Base-by-base conservation (phyloP, 2,329 filamentous ascomycete genomes). In the Endoconidiophora laricicola region DNA sequence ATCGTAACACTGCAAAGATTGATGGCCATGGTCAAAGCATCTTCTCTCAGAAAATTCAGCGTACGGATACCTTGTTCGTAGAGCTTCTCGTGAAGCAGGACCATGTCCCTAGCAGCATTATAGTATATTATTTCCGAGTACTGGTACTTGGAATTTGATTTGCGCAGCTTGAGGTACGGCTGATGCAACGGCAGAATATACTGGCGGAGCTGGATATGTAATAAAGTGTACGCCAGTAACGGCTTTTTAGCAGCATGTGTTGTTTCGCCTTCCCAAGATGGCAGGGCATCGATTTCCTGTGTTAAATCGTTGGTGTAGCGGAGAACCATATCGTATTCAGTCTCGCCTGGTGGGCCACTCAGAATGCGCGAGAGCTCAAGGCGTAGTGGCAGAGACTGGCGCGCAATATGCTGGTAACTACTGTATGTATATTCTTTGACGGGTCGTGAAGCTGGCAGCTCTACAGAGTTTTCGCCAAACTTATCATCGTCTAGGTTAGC, bases 111-210 rank as follows among this genome's bases (percentile, higher is more conserved):
- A 1, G 75, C 74, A 0, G 74, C 73, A 50, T 75, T 78, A 61
- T 78, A 78, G 65, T 78, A 79, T 44, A 78, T 71, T 52, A 77
- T 74, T 56, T 79, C 75, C 1, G 75, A 77, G 57, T 75, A 74
- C 56, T 78, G 75, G 58, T 77, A 78, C 56, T 75, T 75, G 50
- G 74, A 74, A 60, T 77, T 75, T 54, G 69, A 66, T 61, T 73
- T 73, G 56, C 74, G 70, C 48, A 77, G 67, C 57, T 75, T 76
- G 26, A 79, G 65, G 58, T 74, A 79, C 1, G 74, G 73, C 54
- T 78, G 73, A 57, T 78, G 74, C 5, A 79, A 64, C 1, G 74
- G 73, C 54, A 79, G 73, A 52, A 79, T 76, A 61, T 77, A 79
- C 58, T 78, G 74, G 26, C 73, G 65, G 47, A 79, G 66, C 57